Evolutionary conservation across 768 basidiomycete genomes (phyloP).

Genomic region (Boletus sp.): DNA sequence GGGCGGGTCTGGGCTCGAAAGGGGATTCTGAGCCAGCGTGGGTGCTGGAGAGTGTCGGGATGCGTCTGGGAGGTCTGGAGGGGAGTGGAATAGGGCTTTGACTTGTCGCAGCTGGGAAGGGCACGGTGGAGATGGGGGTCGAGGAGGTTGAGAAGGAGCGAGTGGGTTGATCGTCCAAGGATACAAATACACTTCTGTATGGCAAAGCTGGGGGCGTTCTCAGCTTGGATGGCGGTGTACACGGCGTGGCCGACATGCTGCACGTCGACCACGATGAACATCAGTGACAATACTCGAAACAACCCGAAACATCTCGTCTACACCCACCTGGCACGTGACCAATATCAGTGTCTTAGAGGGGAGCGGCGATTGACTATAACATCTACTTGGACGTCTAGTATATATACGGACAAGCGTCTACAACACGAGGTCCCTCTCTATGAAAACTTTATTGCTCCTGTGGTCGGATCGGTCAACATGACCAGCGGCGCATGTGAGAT

Average conservation of each 20-base stretch:
- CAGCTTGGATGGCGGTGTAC: conserved; percentile 19
- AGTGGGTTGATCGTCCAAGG: neutral
- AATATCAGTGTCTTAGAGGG: conserved; percentile 10
- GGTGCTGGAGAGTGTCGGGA: conserved; percentile 7
- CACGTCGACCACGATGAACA: conserved; percentile 13
- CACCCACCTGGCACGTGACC: conserved; percentile 28
- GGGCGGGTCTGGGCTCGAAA: conserved; percentile 20
- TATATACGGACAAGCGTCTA: conserved; percentile 16
- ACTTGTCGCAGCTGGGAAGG: conserved; percentile 14
- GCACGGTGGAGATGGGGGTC: conserved; percentile 17
- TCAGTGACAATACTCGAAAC: neutral
- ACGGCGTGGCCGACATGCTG: conserved; percentile 32
- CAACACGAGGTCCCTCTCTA: conserved; percentile 23
- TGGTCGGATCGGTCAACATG: conserved; percentile 31
- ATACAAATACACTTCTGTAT: neutral
- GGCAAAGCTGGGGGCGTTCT: neutral
- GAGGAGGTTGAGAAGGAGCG: neutral
- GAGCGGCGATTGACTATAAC: neutral
- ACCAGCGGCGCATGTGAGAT: conserved; percentile 32
- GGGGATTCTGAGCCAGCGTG: conserved; percentile 12
- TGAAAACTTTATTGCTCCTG: conserved; percentile 31
- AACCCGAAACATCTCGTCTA: neutral
- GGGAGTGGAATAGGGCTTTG: conserved; percentile 1
- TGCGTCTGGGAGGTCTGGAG: too few relatives aligned
- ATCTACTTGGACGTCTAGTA: neutral